Percentiles rank a stretch among this genome's conserved stretches.
phyloP scores from a whole-genome alignment of 2,329 filamentous ascomycete species.

The Pseudogymnoascus sp. region DNA sequence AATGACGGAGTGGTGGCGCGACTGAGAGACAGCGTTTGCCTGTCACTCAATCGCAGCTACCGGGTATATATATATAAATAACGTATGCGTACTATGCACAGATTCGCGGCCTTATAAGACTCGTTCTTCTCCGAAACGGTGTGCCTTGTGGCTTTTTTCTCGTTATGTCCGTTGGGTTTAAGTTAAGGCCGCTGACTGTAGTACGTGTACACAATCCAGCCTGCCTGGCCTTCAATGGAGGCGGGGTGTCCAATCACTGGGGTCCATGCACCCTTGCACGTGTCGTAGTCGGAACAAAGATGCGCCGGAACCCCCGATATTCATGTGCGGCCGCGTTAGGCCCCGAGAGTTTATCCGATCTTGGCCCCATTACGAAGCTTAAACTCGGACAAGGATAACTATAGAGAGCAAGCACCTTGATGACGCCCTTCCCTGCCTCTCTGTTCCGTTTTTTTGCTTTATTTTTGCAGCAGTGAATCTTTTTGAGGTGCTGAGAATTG shows the following conservation, averaged over 20 bases:
- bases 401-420: not conserved
- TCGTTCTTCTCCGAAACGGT: not conserved
- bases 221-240: not conserved
- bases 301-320: not conserved
- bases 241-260: constrained; percentile 4
- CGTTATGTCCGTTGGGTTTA: constrained; percentile 5
- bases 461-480: not conserved
- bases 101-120: not conserved
- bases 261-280: constrained; percentile 7
- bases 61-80: constrained; percentile 14
- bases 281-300: not conserved
- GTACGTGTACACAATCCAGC: not conserved
- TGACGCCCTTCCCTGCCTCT: not conserved
- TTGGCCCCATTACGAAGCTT: constrained; percentile 1
- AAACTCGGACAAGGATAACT: not conserved
- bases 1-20: constrained; percentile 12
- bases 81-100: not conserved
- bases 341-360: not conserved
- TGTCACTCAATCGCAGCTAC: constrained; percentile 10
- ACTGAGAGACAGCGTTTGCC: constrained; percentile 17
- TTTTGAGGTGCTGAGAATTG: not conserved
- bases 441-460: not conserved
- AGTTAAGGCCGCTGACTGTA: not conserved
- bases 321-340: not conserved
- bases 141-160: constrained; percentile 4